Base-by-base conservation (phyloP, 306 rosid genomes). In the Betula pendula region DNA sequence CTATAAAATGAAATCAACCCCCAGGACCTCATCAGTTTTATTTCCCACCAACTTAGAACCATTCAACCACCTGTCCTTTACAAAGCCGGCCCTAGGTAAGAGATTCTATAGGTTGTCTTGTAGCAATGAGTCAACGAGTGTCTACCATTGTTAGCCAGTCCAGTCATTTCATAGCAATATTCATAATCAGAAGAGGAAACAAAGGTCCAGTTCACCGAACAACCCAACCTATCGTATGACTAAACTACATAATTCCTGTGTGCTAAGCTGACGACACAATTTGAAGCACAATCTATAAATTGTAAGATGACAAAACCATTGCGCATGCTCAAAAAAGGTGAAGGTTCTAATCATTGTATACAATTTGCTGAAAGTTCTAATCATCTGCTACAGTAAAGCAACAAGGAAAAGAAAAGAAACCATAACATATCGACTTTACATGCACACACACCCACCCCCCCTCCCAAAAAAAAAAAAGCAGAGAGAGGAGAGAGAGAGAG, bases 401-500 rank as follows among this genome's bases (percentile, higher is more conserved):
- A 62, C 33, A 33, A 33, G 4, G 3, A 59, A 20, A 59, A 8
- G 19, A 59, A 59, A 3, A 59, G 38, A 27, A 55, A 59, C 8
- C 14, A 3, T 24, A 55, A 55, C 15, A 55, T 8, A 22, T 17
- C 14, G n/a, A 31, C 10, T n/a, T 15, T 31, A 31, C 11, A 58
- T 25, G 6, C n/a, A 10, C 29, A 1, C 2, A 12, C 13, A 0
- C 19, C 17, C 38, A 9, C 38, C 16, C 66, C 38, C 38, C 38
- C 66, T 7, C 10, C 8, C 9, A 17, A 8, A 20, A 31, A 31
- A 1, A 14, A 16, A 62, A 33, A 49, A 1, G 45, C 22, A 70
- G 51, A 67, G 69, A 44, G 25, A 76, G 25, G 74, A 70, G 70
- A 56, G 83, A 77, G 77, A 74, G 69, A 81, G 66, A 70, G 74